Evolutionary conservation across 1,284 basidiomycete genomes (phyloP).

Genomic region (Cryptococcus maquisensis): DNA sequence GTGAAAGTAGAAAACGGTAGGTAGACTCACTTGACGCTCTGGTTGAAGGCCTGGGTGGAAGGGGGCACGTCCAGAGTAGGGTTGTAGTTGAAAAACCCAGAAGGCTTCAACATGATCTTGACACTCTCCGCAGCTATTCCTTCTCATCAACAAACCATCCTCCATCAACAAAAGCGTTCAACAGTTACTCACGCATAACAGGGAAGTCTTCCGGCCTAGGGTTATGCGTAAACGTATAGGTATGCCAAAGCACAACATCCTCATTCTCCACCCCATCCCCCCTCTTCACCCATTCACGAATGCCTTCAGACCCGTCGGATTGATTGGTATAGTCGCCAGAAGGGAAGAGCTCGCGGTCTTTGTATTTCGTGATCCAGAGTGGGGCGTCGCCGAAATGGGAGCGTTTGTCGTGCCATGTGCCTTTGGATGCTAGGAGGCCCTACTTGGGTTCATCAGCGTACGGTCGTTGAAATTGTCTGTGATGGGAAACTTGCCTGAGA

Average conservation of each 20-base stretch:
- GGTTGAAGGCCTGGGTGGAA: slow-evolving; percentile 35
- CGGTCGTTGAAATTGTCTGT: background rate
- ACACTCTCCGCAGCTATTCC: slow-evolving; percentile 15
- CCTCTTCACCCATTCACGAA: slow-evolving; percentile 14
- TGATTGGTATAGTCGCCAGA: slow-evolving; percentile 15
- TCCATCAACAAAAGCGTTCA: too few relatives aligned
- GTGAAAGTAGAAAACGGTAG: too few relatives aligned
- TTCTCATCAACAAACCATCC: background rate
- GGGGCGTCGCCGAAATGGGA: slow-evolving; percentile 13
- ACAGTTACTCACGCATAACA: slow-evolving; percentile 10
- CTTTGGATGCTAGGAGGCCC: background rate
- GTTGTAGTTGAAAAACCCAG: slow-evolving; percentile 13
- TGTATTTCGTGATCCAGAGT: slow-evolving; percentile 12
- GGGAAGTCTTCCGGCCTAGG: slow-evolving; percentile 27
- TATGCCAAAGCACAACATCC: slow-evolving; percentile 23
- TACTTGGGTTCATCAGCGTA: background rate
- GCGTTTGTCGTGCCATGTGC: background rate
- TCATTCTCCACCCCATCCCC: slow-evolving; percentile 19
- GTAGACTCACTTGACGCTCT: background rate
- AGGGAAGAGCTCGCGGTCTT: slow-evolving; percentile 12
- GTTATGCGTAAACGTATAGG: slow-evolving; percentile 22
- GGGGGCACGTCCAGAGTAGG: slow-evolving; percentile 13
- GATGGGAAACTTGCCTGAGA: slow-evolving; percentile 9
- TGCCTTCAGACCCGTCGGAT: slow-evolving; percentile 9
- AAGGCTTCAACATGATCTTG: slow-evolving; percentile 17